Evolutionary conservation across 805 yeast species (phyloP).

Genomic region (Wickerhamiella musiphila): DNA sequence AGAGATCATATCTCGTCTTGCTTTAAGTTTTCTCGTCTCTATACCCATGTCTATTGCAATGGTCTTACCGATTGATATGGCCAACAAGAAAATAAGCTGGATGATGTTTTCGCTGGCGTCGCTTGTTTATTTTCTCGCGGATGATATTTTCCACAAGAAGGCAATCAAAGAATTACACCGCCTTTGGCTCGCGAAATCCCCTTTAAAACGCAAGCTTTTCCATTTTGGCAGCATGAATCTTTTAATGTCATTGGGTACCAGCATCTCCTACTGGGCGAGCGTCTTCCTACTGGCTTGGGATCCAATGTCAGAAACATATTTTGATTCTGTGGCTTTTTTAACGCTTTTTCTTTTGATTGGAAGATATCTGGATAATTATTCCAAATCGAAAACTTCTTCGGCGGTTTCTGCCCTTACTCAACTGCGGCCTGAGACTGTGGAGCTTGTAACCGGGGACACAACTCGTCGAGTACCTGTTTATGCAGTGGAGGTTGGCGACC

Average conservation of each 20-base stretch:
- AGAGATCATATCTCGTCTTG: slow-evolving; percentile 31
- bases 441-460: slow-evolving; percentile 6
- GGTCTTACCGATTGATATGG: too few relatives aligned
- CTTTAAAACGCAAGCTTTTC: slow-evolving; percentile 36
- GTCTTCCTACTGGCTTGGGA: slow-evolving; percentile 35
- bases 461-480: slow-evolving; percentile 13
- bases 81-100: too few relatives aligned
- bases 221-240: slow-evolving; percentile 67
- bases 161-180: slow-evolving; percentile 42
- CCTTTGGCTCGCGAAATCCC: slow-evolving; percentile 40
- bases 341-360: slow-evolving; percentile 59
- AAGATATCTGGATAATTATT: slow-evolving; percentile 44
- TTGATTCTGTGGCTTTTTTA: slow-evolving; percentile 64
- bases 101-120: slow-evolving; percentile 46
- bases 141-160: slow-evolving; percentile 52
- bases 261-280: slow-evolving; percentile 55
- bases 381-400: slow-evolving; percentile 50
- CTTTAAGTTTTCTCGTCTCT: slow-evolving; percentile 31
- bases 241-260: slow-evolving; percentile 55
- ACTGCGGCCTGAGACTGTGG: slow-evolving; percentile 32
- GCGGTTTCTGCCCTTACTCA: slow-evolving; percentile 38
- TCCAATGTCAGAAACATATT: slow-evolving; percentile 39
- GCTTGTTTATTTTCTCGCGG: slow-evolving; percentile 59
- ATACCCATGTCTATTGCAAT: slow-evolving; percentile 37
- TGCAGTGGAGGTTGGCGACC: slow-evolving; percentile 74